Evolutionary conservation across 2,329 filamentous ascomycete species (phyloP), one percentile per base, ranked within the genome.

Genomic region (Didymellaceae sp.): DNA sequence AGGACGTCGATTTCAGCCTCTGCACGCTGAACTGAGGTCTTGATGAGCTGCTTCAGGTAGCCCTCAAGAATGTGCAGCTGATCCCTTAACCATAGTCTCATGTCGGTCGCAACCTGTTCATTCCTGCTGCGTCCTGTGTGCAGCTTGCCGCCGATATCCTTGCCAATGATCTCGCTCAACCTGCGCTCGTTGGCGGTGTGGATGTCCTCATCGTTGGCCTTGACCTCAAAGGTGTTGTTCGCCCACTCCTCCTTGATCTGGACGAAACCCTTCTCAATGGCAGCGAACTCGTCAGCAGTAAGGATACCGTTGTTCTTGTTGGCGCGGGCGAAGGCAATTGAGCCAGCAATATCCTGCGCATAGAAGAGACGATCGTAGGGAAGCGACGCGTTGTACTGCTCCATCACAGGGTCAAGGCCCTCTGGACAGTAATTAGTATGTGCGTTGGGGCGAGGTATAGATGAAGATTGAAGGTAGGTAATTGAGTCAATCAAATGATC

Each of bases 91-190:
- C 91, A 97, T 72, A 96, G 79, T 54, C 91, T 86, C 89, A 96
- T 93, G 66, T 96, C 91, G 17, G 88, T 92, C 38, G 87, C 91
- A 48, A 96, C 86, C 76, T 96, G 91, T 75, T 97, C 91, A 68
- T 96, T 96, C 62, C 91, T 84, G 72, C 88, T 92, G 43, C 92
- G 87, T 33, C 79, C 78, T n/a, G 91, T 96, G 75, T 96, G 92
- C 50, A 96, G 83, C 78, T 96, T 96, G 18, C 92, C 91, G 1
- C 87, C 90, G 49, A 89, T 86, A 20, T 91, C 84, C 73, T 89
- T 92, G 65, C 91, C 90, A 56, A 96, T 92, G 56, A 96, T 82
- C 78, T 96, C 91, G 42, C 89, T 88, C 49, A 81, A 65, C 44
- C 79, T 64, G 32, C 79, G 67, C 71, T 81, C 80, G 55, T 82